These are phyloP conservation scores for Xylaria polymorpha DNA, from an alignment of 2,329 filamentous ascomycete species.

Conservation along the genomic window DNA sequence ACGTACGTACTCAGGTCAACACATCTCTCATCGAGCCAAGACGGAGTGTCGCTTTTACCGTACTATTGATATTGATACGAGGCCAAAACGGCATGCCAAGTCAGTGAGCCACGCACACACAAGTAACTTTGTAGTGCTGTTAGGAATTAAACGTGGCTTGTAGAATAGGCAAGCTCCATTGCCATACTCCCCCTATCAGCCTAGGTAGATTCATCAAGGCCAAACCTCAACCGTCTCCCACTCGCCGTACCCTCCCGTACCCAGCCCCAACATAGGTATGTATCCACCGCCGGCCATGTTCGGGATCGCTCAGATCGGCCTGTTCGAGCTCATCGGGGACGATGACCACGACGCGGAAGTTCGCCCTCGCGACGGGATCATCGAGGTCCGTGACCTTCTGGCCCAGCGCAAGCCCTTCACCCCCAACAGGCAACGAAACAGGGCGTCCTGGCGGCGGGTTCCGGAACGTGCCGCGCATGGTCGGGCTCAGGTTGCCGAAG, in stretches of 20 bases:
- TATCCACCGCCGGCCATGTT: constrained; percentile 70
- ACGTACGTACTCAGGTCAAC: neutral
- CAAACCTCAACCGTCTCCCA: constrained; percentile 80
- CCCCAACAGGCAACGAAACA: constrained; percentile 61
- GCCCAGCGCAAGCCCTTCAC: constrained; percentile 58
- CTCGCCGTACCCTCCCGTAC: constrained; percentile 49
- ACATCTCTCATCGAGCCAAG: neutral
- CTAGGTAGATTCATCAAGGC: constrained; percentile 58
- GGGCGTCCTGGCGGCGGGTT: constrained; percentile 76
- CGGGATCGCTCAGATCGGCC: constrained; percentile 76
- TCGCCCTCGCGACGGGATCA: constrained; percentile 75
- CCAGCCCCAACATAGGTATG: constrained; percentile 68
- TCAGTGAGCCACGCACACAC: neutral
- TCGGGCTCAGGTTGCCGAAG: constrained; percentile 88
- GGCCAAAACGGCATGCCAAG: neutral
- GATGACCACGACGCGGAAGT: constrained; percentile 88
- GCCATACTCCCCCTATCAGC: neutral
- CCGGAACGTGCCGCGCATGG: constrained; percentile 81
- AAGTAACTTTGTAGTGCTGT: neutral
- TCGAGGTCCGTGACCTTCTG: constrained; percentile 77
- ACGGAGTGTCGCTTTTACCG: neutral
- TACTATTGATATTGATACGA: too few species aligned
- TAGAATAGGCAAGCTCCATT: neutral
- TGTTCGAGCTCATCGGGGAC: constrained; percentile 81
- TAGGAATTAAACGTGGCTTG: neutral